Percentiles rank a stretch among this genome's conserved stretches.
These are phyloP conservation scores for Macrophomina pseudophaseolina DNA, from an alignment of 2,329 filamentous ascomycete species.

Conservation along the genomic window DNA sequence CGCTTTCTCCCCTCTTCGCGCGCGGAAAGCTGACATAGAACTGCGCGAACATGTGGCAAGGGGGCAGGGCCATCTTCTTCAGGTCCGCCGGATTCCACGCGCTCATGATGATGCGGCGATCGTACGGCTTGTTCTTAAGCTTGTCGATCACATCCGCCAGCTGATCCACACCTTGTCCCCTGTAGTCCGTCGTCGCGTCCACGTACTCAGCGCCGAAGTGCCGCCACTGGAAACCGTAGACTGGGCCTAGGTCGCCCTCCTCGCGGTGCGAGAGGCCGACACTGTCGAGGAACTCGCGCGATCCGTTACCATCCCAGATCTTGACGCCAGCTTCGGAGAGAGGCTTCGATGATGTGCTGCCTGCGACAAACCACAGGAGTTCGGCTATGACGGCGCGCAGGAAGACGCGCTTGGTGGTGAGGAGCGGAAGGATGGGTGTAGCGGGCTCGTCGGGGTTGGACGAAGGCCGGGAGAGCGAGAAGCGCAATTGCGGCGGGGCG, in stretches of 20 bases:
- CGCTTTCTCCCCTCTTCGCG: conserved; percentile 33
- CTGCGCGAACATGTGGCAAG: conserved; percentile 97
- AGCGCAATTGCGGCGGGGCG: conserved; percentile 84
- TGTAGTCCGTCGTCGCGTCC: conserved; percentile 79
- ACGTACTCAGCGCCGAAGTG: conserved; percentile 94
- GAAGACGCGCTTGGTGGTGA: conserved; percentile 98
- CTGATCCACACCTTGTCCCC: conserved; percentile 89
- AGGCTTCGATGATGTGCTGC: conserved; percentile 77
- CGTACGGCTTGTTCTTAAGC: conserved; percentile 81
- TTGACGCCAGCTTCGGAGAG: conserved; percentile 83
- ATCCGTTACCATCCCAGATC: conserved; percentile 98
- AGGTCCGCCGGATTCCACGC: conserved; percentile 95
- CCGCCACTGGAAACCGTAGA: conserved; percentile 99
- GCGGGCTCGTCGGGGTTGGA: conserved; percentile 46
- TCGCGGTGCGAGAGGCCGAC: conserved; percentile 81
- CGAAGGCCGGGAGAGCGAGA: conserved; percentile 71
- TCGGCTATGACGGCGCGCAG: conserved; percentile 87
- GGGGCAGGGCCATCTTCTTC: conserved; percentile 86
- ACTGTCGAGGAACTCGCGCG: conserved; percentile 84
- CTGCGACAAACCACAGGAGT: conserved; percentile 93
- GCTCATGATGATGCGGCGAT: conserved; percentile 84
- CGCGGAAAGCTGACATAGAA: conserved; percentile 84
- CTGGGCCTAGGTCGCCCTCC: conserved; percentile 88
- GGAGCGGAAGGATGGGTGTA: conserved; percentile 78
- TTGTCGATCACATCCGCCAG: conserved; percentile 89